Percentiles rank a stretch among this genome's conserved stretches.
Evolutionary conservation across 1,284 basidiomycete genomes (phyloP).

Genomic region (Mycosarcoma mackinlayi): DNA sequence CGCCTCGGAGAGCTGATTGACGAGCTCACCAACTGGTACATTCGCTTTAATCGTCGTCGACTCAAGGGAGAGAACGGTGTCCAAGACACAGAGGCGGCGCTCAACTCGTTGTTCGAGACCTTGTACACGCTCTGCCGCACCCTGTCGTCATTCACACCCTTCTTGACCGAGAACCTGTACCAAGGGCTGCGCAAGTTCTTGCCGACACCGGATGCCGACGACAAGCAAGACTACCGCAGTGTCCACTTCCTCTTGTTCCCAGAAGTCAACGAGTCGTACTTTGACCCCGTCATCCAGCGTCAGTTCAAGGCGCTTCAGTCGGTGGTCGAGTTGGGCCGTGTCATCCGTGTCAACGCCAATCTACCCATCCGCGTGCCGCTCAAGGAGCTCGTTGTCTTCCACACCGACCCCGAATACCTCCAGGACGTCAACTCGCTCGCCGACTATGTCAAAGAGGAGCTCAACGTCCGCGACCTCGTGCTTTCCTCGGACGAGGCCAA

Average conservation of each 20-base stretch:
- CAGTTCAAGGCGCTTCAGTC: constrained; percentile 94
- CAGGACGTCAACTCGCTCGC: constrained; percentile 86
- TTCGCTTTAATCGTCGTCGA: constrained; percentile 95
- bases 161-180: constrained; percentile 96
- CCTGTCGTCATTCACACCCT: constrained; percentile 98
- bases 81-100: constrained; percentile 86
- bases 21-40: constrained; percentile 99
- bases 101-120: constrained; percentile 96
- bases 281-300: constrained; percentile 93
- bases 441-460: constrained; percentile 90
- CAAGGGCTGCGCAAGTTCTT: constrained; percentile 88
- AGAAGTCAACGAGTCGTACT: constrained; percentile 90
- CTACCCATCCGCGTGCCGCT: constrained; percentile 80
- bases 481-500: constrained; percentile 88
- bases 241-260: constrained; percentile 97
- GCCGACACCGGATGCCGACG: constrained; percentile 69
- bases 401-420: constrained; percentile 85
- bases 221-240: constrained; percentile 82
- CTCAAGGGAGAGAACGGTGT: constrained; percentile 94
- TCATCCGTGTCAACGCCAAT: constrained; percentile 87
- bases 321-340: constrained; percentile 91
- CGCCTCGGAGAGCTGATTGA: constrained; percentile 90
- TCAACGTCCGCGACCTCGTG: constrained; percentile 90
- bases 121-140: constrained; percentile 93
- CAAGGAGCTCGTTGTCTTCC: constrained; percentile 93